Conservation (phyloP, 2,329 filamentous ascomycete genomes). For the Sporothrix globosa region DNA sequence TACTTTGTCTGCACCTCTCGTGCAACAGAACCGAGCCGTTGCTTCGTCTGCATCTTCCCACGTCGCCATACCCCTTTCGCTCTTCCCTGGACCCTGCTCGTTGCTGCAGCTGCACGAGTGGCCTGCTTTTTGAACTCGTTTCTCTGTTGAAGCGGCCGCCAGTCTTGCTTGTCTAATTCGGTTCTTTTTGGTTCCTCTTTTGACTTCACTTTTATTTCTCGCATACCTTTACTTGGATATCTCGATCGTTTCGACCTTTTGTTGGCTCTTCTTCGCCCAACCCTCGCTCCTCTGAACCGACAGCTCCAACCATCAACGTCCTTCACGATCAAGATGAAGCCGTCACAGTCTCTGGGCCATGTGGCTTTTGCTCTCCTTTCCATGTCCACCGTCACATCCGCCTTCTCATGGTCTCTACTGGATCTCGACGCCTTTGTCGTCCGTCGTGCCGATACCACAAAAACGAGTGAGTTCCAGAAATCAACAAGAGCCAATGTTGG, state of each 20-base stretch:
- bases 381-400: constrained; percentile 55
- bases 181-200: not conserved
- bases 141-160: not conserved
- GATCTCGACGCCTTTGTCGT: constrained; percentile 58
- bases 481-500: not conserved
- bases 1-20: constrained; percentile 17
- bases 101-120: constrained; percentile 1
- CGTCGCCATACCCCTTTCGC: not conserved
- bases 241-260: not conserved
- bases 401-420: constrained; percentile 56
- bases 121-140: not conserved
- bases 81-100: constrained; percentile 15
- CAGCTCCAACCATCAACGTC: not conserved
- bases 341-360: constrained; percentile 51
- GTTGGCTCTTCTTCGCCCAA: not conserved
- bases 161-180: constrained; percentile 6
- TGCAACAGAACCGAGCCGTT: constrained; percentile 19
- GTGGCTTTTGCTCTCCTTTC: constrained; percentile 57
- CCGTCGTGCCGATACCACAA: constrained; percentile 44
- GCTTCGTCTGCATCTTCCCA: not conserved
- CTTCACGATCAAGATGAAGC: constrained; percentile 32
- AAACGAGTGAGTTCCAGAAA: not conserved
- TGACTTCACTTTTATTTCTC: not conserved
- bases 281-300: not conserved
- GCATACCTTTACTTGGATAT: not conserved